phyloP scores from a whole-genome alignment of 495 filamentous ascomycete species.

The Aspergillus sparsus region DNA sequence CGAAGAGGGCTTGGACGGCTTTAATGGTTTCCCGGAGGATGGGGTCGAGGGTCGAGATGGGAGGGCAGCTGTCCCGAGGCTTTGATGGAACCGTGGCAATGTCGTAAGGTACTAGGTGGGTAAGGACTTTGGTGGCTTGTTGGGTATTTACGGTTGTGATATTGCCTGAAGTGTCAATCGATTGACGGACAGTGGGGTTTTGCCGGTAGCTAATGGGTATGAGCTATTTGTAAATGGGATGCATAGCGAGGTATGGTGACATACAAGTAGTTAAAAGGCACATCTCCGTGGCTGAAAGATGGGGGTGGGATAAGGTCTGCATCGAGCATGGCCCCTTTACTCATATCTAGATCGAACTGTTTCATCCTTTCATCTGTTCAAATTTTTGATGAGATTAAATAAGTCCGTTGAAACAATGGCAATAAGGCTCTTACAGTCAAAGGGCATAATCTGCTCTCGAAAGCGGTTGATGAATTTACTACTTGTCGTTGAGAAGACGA shows the following conservation, averaged over 20 bases:
- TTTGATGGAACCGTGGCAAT: conserved; percentile 48
- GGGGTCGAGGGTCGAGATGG: conserved; percentile 46
- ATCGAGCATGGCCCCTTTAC: conserved; percentile 55
- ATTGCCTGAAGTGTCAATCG: conserved; percentile 52
- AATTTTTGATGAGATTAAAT: neutral
- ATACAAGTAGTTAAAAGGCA: conserved; percentile 67
- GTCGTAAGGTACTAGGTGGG: conserved; percentile 65
- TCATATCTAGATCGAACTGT: conserved; percentile 69
- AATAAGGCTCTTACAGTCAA: conserved; percentile 55
- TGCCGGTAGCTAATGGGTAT: conserved; percentile 51
- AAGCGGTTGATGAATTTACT: conserved; percentile 67
- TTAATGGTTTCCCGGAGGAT: conserved; percentile 60
- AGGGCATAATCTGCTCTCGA: conserved; percentile 61
- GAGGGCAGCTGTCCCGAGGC: conserved; percentile 52
- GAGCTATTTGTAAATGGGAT: neutral
- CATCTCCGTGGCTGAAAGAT: conserved; percentile 62
- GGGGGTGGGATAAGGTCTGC: conserved; percentile 81
- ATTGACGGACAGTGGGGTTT: conserved; percentile 58
- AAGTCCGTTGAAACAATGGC: conserved; percentile 9
- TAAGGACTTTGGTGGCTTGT: conserved; percentile 49
- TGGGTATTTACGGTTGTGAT: conserved; percentile 55
- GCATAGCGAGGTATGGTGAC: conserved; percentile 10
- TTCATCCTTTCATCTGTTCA: conserved; percentile 64
- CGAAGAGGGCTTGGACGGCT: conserved; percentile 60
- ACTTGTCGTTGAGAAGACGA: conserved; percentile 66